Conservation (phyloP, 208 protist genomes). For the Trypanosoma cruzi region DNA sequence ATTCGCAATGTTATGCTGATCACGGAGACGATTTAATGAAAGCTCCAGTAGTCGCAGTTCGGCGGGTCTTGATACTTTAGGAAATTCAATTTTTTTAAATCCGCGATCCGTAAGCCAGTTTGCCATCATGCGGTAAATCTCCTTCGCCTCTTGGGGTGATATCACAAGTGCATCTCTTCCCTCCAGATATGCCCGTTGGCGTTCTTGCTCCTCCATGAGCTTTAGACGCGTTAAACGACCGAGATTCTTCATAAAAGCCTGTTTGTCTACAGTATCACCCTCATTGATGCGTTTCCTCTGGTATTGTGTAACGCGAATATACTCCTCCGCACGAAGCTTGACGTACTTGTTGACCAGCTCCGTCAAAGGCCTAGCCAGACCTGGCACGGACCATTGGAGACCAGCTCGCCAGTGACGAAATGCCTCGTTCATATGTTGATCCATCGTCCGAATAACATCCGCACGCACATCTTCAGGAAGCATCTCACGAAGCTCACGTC, state of each 20-base stretch:
- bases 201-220: conserved; percentile 99
- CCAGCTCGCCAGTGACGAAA: conserved; percentile 99
- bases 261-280: conserved; percentile 99
- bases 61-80: conserved; percentile 99
- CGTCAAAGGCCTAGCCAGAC: conserved; percentile 98
- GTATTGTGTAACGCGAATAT: conserved; percentile 99
- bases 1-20: conserved; percentile 98
- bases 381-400: conserved; percentile 99
- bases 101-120: conserved; percentile 99
- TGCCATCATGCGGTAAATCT: conserved; percentile 99
- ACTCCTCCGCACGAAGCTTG: conserved; percentile 99
- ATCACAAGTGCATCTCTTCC: conserved; percentile 95
- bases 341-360: conserved; percentile 99
- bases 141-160: conserved; percentile 96
- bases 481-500: conserved; percentile 99
- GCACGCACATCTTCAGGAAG: conserved; percentile 99
- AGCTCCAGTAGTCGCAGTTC: conserved; percentile 99
- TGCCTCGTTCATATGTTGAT: conserved; percentile 99
- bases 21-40: conserved; percentile 99
- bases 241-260: conserved; percentile 99
- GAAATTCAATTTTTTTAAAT: conserved; percentile 99
- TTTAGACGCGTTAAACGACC: conserved; percentile 99
- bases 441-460: conserved; percentile 97
- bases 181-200: conserved; percentile 98
- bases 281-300: conserved; percentile 99